Conservation (phyloP, 371 early-diverging fungal species). For the Mortierella sp. region DNA sequence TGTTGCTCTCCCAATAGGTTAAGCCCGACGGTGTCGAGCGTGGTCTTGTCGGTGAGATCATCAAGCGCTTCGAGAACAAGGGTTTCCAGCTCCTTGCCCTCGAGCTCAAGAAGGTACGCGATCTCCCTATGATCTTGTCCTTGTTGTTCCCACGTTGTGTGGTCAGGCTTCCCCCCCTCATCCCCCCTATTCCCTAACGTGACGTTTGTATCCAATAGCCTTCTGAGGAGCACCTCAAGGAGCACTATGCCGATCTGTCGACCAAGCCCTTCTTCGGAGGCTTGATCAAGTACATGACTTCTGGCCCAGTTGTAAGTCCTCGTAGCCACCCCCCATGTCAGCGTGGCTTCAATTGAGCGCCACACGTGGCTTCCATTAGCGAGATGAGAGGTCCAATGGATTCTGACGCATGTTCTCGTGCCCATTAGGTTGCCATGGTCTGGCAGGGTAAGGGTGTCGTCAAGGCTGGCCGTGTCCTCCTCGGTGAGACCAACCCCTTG, state of each 20-base stretch:
- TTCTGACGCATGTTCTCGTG: too few species aligned
- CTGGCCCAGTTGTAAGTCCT: slow-evolving; percentile 83
- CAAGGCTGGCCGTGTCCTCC: slow-evolving; percentile 95
- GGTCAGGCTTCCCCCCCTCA: slow-evolving; percentile 6
- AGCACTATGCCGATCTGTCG: slow-evolving; percentile 97
- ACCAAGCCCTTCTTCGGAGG: slow-evolving; percentile 96
- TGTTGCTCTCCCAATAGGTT: slow-evolving; percentile 30
- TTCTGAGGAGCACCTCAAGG: slow-evolving; percentile 80
- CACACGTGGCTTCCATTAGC: too few species aligned
- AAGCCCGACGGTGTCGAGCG: slow-evolving; percentile 84
- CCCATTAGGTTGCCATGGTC: slow-evolving; percentile 88
- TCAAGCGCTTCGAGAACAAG: slow-evolving; percentile 93
- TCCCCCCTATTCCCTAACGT: slow-evolving; percentile 1
- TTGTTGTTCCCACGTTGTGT: slow-evolving; percentile 17
- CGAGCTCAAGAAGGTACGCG: slow-evolving; percentile 71
- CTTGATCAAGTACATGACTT: slow-evolving; percentile 89
- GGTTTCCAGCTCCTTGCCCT: slow-evolving; percentile 90
- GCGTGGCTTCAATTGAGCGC: too few species aligned
- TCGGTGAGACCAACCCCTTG: slow-evolving; percentile 96
- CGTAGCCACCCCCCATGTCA: too few species aligned
- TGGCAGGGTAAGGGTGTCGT: slow-evolving; percentile 98
- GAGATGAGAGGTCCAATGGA: background rate
- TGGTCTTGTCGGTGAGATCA: slow-evolving; percentile 96
- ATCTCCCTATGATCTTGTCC: background rate
- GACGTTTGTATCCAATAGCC: slow-evolving; percentile 59